Base-by-base conservation (phyloP, 2,329 filamentous ascomycete genomes). In the Scleromitrula shiraiana region DNA sequence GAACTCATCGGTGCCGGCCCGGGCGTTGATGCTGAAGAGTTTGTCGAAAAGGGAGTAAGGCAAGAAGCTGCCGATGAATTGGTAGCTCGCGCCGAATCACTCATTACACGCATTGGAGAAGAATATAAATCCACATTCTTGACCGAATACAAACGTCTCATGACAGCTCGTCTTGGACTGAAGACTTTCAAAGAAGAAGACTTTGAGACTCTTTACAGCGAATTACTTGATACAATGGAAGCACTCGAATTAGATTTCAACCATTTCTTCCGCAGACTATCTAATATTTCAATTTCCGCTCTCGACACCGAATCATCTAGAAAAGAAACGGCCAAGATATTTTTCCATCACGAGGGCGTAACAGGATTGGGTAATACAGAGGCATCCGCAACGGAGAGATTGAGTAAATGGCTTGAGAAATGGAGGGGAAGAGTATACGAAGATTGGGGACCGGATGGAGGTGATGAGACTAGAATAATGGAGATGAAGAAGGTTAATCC, bases 121-220 rank as follows among this genome's bases (percentile, higher is more conserved):
- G 93, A 97, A 66, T 98, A 86, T 73, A 91, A 89, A 64, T 75
- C 81, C 2, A 81, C 90, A 0, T 97, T 97, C 67, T 68, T 95
- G 49, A 74, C 74, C n/a, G 89, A 96, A 66, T 98, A 97, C 70
- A 89, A 88, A 65, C 77, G 78, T 9, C 70, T 95, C 7, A 95
- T 98, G 87, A 79, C 81, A 0, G 72, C 76, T 3, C 79, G 91
- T 7, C 70, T 98, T 0, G 93, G 93, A 0, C 73, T 97, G 4
- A 82, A 80, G 59, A 76, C 71, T 0, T 74, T 77, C 57, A 80
- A 83, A 53, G 78, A 85, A 4, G 72, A 72, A 0, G 91, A 96
- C 64, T 95, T 96, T 58, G 77, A 94, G 19, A 69, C 76, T 0
- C 68, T 97, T 2, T 93, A 91, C 63, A 89, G 84, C n/a, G 80